A percentile compares a stretch with the other conserved stretches of the same genome.
Evolutionary conservation across 768 basidiomycete species (phyloP).

Genomic region (Panaeolus papilionaceus): DNA sequence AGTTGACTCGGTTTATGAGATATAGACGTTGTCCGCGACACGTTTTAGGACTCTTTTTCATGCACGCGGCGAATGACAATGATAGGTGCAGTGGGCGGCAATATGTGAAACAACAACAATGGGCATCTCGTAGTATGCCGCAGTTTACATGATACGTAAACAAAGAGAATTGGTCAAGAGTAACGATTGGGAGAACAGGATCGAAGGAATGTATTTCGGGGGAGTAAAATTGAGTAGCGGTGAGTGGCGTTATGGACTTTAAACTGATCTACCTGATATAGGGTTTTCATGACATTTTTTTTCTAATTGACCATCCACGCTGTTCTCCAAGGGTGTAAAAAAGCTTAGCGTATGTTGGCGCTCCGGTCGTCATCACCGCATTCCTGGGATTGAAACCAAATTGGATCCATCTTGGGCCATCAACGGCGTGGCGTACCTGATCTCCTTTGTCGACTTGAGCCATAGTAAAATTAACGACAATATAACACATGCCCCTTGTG

Average conservation of each 20-base stretch:
- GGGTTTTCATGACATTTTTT: conserved; percentile 17
- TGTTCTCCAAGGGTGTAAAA: conserved; percentile 20
- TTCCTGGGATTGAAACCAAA: conserved; percentile 16
- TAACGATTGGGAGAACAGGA: not conserved
- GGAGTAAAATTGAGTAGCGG: not conserved
- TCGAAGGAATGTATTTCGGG: conserved; percentile 7
- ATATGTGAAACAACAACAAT: conserved; percentile 7
- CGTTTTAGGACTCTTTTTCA: not conserved
- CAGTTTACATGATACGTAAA: no score
- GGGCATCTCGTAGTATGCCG: not conserved
- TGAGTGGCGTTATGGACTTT: conserved; percentile 24
- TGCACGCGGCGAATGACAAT: conserved; percentile 2
- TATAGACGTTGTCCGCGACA: not conserved
- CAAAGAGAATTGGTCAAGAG: no score
- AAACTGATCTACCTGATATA: conserved; percentile 32
- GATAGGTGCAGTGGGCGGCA: not conserved
- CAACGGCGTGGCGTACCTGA: conserved; percentile 39
- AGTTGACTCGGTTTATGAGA: conserved; percentile 7
- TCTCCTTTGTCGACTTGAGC: conserved; percentile 35
- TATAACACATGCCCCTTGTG: conserved; percentile 38
- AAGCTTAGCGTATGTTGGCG: conserved; percentile 28
- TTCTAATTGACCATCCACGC: not conserved
- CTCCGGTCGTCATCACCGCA: conserved; percentile 33
- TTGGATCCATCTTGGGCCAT: conserved; percentile 3
- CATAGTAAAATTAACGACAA: conserved; percentile 34